Base-by-base conservation (phyloP, 495 filamentous ascomycete genomes). In the Oidiodendron maius region DNA sequence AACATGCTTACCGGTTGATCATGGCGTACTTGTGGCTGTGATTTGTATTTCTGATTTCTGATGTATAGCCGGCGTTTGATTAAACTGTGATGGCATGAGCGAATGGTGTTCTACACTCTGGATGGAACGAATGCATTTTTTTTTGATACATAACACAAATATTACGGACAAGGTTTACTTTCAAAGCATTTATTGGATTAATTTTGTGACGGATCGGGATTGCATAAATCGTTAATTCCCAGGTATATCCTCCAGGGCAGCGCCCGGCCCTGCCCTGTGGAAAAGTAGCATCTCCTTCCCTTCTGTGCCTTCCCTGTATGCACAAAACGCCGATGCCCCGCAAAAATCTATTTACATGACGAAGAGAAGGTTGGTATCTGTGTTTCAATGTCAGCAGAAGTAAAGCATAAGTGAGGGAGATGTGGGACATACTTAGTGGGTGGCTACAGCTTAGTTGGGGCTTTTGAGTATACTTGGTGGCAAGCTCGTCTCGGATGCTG, bases 401-500 rank as follows among this genome's bases (percentile, higher is more conserved):
- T 16, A 36, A 18, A 13, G 37, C 3, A 12, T 16, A 37, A 22
- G 40, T 12, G 40, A 40, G 11, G 12, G 5, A 30, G 21, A 21
- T 18, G 16, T 24, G 15, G 11, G 36, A n/a, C 59, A 71, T 81
- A 97, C 93, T 86, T 72, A 98, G 71, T 44, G 93, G 93, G 69
- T 98, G 93, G 67, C 89, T 95, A 72, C 87, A 89, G 64, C 89
- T 95, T 52, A 98, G 75, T 74, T 98, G 93, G 54, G 93, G 93
- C 71, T 96, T 96, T 70, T 98, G 93, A 36, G 80, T 79, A 64
- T 98, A 98, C 64, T 91, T 91, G 26, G 78, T 79, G 47, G 86
- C 71, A 53, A 98, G 71, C 66, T 96, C 93, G 45, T 95, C 89
- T 32, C 93, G 85, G 61, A 98, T 96, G 67, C 81, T 95, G 71